phyloP scores from a whole-genome alignment of 2,329 filamentous ascomycete genomes.

The Phyllosticta citriasiana region DNA sequence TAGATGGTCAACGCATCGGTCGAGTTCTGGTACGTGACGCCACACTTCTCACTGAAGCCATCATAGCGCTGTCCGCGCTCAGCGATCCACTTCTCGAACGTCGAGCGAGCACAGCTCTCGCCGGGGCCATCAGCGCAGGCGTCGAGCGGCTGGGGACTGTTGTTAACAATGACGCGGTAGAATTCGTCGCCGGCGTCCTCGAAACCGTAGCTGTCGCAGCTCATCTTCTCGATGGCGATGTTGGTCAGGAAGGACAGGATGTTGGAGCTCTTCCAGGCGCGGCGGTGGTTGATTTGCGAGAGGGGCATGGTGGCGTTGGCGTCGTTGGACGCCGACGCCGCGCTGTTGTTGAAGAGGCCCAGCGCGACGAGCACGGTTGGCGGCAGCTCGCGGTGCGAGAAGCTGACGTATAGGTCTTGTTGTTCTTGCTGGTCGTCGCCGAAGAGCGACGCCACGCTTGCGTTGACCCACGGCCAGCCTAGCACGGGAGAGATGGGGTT shows the following conservation, averaged over 20 bases:
- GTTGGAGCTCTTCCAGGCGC: constrained; percentile 53
- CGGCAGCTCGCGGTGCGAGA: constrained; percentile 60
- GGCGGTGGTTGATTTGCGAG: constrained; percentile 51
- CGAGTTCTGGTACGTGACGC: constrained; percentile 33
- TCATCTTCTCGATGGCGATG: constrained; percentile 54
- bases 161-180: constrained; percentile 43
- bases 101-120: constrained; percentile 38
- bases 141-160: constrained; percentile 38
- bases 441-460: constrained; percentile 44
- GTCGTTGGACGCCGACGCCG: constrained; percentile 40
- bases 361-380: constrained; percentile 57
- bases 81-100: constrained; percentile 35
- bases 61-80: constrained; percentile 35
- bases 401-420: constrained; percentile 56
- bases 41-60: constrained; percentile 33
- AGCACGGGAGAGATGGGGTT: constrained; percentile 47
- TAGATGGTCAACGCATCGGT: constrained; percentile 31
- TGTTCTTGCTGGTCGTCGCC: constrained; percentile 22
- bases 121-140: constrained; percentile 41
- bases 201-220: constrained; percentile 51
- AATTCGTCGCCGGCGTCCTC: constrained; percentile 34
- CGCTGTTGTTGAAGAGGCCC: constrained; percentile 60
- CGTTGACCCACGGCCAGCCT: constrained; percentile 58
- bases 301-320: constrained; percentile 57
- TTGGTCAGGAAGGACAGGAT: constrained; percentile 58